Evolutionary conservation across 768 basidiomycete species (phyloP), one percentile per base, ranked within the genome.

Genomic region (Suillus decipiens): DNA sequence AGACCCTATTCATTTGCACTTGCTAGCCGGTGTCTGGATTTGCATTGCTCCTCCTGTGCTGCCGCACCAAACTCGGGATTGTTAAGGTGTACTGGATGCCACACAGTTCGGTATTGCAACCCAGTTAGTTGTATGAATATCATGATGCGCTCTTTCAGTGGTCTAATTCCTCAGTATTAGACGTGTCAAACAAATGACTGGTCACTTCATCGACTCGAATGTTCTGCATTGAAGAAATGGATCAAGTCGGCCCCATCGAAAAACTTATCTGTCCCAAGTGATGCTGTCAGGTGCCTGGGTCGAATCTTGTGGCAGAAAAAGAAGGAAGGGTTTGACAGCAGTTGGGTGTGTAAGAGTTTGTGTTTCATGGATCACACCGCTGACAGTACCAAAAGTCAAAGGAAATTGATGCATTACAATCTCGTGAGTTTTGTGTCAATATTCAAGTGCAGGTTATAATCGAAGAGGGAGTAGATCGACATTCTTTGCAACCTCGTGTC

Each of bases 201-300:
- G 95, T 24, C 70, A 0, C 41, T 83, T 3, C 96, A 97, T 74
- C 92, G 89, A 73, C 73, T 75, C 1, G 96, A 98, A 80, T 98
- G 96, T 70, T 62, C 65, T 6, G 88, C 92, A 0, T 76, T 96
- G 10, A 81, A 81, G 61, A 77, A 75, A 60, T 89, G 88, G 89
- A 78, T 78, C 1, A 72, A 79, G 34, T 68, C 78, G 17, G 84
- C 85, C 6, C 82, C 84, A 2, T 83, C 83, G 2, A 63, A 74
- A 14, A 79, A 81, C 11, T 64, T 81, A 5, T 64, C 81, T 5
- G 69, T 89, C 19, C 93, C 95, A 0, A 87, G 82, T 37, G 95
- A 96, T 63, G 91, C 90, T 1, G 81, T 96, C 11, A 78, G 96
- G 58, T 90, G 88, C 66, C 76, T 98, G 15, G 93, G 85, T 0